A percentile compares a stretch with the other conserved stretches of the same genome.
Conservation (phyloP, 345 rosid species). For the Barbarea vulgaris region DNA sequence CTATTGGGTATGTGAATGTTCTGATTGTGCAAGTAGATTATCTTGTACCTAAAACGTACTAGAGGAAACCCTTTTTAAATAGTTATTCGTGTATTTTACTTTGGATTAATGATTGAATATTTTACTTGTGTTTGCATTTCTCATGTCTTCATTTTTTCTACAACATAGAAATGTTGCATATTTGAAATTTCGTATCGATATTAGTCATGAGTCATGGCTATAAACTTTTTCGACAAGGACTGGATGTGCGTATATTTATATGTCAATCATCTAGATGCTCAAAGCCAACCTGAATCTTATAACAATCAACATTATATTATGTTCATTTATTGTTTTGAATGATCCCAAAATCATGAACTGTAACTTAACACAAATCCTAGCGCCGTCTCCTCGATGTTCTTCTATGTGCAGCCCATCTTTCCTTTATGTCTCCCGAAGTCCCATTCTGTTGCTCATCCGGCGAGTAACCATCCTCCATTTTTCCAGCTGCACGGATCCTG, state of each 20-base stretch:
- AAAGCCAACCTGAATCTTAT: not conserved
- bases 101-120: conserved; percentile 18
- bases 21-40: conserved; percentile 25
- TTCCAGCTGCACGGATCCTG: conserved; percentile 47
- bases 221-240: not conserved
- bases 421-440: conserved; percentile 54
- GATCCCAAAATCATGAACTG: conserved; percentile 7
- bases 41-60: conserved; percentile 28
- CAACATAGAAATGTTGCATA: not conserved
- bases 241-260: not conserved
- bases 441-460: conserved; percentile 19
- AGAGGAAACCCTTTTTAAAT: conserved; percentile 16
- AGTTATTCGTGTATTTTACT: conserved; percentile 22
- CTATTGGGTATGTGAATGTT: conserved; percentile 24
- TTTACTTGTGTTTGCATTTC: not conserved
- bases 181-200: not conserved
- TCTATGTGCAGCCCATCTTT: conserved; percentile 71
- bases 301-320: conserved; percentile 6
- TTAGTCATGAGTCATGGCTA: not conserved
- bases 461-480: conserved; percentile 20
- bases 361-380: not conserved
- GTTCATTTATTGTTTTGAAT: not conserved
- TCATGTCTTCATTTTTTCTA: not conserved
- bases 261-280: not conserved
- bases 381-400: conserved; percentile 52